These are phyloP conservation scores for Ceratocystis smalleyi DNA, from an alignment of 2,329 filamentous ascomycete species.

Conservation along the genomic window DNA sequence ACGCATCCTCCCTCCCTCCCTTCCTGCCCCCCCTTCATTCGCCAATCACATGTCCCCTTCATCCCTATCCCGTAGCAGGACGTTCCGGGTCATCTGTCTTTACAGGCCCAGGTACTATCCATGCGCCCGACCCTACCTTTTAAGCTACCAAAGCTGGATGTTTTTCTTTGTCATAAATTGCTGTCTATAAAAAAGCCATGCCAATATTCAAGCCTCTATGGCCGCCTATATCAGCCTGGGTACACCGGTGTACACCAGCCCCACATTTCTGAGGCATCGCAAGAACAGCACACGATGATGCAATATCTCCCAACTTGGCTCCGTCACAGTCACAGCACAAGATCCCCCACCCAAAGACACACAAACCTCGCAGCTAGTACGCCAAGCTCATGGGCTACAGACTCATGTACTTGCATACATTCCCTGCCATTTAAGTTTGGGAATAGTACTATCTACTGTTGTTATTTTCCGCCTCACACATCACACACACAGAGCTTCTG, in stretches of 20 bases:
- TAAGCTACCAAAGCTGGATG: not conserved
- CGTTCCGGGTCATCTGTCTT: not conserved
- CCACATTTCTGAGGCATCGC: conserved; percentile 24
- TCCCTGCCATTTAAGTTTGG: not conserved
- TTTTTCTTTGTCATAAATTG: conserved; percentile 8
- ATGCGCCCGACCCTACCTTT: not conserved
- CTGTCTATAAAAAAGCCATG: not conserved
- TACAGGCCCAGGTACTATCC: not conserved
- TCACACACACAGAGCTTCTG: not conserved
- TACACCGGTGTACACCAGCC: not conserved
- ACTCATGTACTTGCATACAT: not conserved
- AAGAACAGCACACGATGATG: conserved; percentile 34
- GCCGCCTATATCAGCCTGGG: not conserved
- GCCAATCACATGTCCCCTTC: not conserved
- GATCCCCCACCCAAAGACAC: not conserved
- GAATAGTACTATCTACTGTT: not conserved
- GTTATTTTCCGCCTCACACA: not conserved
- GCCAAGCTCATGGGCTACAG: not conserved
- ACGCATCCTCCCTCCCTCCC: not conserved
- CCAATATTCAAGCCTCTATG: not conserved
- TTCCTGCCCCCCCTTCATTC: not conserved
- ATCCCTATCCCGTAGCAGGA: not conserved
- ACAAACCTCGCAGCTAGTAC: not conserved
- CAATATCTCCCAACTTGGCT: conserved; percentile 43
- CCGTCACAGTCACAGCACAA: not conserved